Evolutionary conservation across 108 stramenopile species (phyloP), one percentile per base, ranked within the genome.

Genomic region (Cafeteria roenbergensis): DNA sequence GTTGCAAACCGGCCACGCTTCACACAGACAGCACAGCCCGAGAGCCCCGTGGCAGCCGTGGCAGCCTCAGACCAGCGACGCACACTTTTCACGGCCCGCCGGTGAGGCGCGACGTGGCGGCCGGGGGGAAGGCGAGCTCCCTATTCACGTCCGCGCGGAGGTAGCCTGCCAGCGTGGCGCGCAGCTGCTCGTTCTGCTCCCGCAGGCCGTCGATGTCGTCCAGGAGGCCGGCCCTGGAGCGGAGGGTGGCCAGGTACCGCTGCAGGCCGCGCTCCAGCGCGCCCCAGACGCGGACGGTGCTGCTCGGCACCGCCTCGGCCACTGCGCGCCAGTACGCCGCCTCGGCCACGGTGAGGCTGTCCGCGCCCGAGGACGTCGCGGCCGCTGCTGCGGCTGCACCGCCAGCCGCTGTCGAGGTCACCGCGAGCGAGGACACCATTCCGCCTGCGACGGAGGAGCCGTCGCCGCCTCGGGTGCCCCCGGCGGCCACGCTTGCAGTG

Each of bases 71-170:
- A n/a, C n/a, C n/a, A n/a, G n/a, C n/a, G n/a, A n/a, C n/a, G n/a
- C n/a, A n/a, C n/a, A n/a, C n/a, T n/a, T n/a, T n/a, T n/a, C n/a
- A n/a, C n/a, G n/a, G n/a, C n/a, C n/a, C n/a, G n/a, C n/a, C n/a
- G n/a, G n/a, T n/a, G n/a, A n/a, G n/a, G n/a, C n/a, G n/a, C n/a
- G n/a, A n/a, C n/a, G n/a, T n/a, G n/a, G n/a, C n/a, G n/a, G 78
- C 55, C n/a, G 81, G 81, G 29, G 81, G 76, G 28, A 82, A 69
- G 55, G 75, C 73, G 57, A 82, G 73, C 61, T 81, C 80, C n/a
- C 80, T 63, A 57, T 80, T 80, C 30, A 81, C 78, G 6, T 67
- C 55, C 2, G 75, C 63, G n/a, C 79, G 73, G 3, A 84, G 72
- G 75, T 84, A 84, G 38, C 78, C 72, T 52, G 75, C 55, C 30